These are phyloP conservation scores for Kokia cookei DNA, from an alignment of 441 rosid genomes.

Conservation along the genomic window DNA sequence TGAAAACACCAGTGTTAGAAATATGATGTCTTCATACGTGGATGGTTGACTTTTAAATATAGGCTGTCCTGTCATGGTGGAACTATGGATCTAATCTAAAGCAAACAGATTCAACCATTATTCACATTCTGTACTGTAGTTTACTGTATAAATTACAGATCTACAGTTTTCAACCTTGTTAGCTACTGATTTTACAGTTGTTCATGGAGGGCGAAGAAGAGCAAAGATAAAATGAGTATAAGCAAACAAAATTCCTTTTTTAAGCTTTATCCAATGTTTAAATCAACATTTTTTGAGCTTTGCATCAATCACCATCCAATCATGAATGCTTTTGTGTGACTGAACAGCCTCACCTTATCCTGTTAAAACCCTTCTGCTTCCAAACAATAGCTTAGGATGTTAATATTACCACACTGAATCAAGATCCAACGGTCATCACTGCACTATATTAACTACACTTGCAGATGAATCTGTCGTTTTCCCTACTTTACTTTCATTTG, in stretches of 20 bases:
- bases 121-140: neutral
- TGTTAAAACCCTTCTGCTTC: neutral
- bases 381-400: neutral
- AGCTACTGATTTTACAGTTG: neutral
- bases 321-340: slow-evolving; percentile 4
- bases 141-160: neutral
- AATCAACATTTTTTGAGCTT: neutral
- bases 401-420: neutral
- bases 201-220: neutral
- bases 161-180: neutral
- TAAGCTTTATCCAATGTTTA: no score
- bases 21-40: neutral
- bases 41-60: neutral
- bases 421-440: slow-evolving; percentile 4
- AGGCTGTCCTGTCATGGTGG: neutral
- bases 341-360: neutral
- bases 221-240: neutral
- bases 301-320: slow-evolving; percentile 16
- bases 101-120: neutral
- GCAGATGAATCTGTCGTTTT: neutral
- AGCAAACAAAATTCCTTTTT: no score
- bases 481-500: neutral
- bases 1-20: neutral
- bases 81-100: neutral
- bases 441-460: neutral